Conservation (phyloP, 192 early-diverging fungal genomes). For the Backusella tuberculispora region DNA sequence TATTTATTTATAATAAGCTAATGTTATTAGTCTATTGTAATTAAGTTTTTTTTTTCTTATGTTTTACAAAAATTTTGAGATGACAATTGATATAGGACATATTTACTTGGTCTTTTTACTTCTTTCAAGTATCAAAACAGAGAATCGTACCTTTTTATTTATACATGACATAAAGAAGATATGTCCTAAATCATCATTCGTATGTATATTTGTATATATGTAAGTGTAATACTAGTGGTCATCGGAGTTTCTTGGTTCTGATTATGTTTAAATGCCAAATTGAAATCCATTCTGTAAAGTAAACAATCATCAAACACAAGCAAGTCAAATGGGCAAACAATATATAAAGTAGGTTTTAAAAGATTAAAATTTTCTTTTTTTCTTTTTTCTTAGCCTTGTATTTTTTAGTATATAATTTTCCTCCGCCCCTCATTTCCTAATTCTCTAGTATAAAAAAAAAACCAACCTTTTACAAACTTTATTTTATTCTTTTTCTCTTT, state of each 20-base stretch:
- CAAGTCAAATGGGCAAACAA: no score
- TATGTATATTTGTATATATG: not conserved
- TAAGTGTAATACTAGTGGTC: not conserved
- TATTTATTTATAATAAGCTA: not conserved
- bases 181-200: not conserved
- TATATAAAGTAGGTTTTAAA: not conserved
- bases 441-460: not conserved
- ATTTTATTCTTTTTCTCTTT: slow-evolving; percentile 5
- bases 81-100: not conserved
- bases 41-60: not conserved
- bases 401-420: not conserved
- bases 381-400: not conserved
- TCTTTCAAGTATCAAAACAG: not conserved
- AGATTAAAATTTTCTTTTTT: not conserved
- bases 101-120: no score
- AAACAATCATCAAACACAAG: slow-evolving; percentile 4
- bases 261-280: not conserved
- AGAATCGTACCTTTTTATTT: not conserved
- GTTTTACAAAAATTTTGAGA: not conserved
- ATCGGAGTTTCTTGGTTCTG: not conserved
- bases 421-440: slow-evolving; percentile 10
- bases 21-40: not conserved
- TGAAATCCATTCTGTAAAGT: not conserved
- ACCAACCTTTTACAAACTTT: not conserved
- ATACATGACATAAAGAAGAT: not conserved